phyloP scores from a whole-genome alignment of 805 yeast genomes.

The Ogataea angusta region DNA sequence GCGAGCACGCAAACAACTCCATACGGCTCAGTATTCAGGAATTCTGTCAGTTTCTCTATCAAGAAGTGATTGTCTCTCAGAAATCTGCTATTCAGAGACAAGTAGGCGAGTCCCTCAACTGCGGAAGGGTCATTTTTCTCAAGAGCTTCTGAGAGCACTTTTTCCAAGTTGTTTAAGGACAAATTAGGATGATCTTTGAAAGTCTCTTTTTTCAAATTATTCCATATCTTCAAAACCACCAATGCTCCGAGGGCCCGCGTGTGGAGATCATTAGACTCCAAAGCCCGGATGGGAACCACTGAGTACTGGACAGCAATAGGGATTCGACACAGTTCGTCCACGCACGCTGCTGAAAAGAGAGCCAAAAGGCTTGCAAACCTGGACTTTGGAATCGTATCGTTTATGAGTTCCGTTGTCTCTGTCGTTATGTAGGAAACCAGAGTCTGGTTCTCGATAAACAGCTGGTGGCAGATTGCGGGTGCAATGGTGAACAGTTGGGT shows the following conservation, averaged over 20 bases:
- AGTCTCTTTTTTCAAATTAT: conserved; percentile 37
- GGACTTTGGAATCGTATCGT: conserved; percentile 1
- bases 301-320: conserved; percentile 44
- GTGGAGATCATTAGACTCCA: conserved; percentile 21
- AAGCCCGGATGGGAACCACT: conserved; percentile 37
- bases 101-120: conserved; percentile 35
- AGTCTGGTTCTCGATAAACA: conserved; percentile 19
- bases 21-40: conserved; percentile 22
- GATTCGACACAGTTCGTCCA: conserved; percentile 48
- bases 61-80: conserved; percentile 37
- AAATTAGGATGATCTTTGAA: conserved; percentile 30
- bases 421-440: conserved; percentile 22
- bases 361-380: conserved; percentile 25
- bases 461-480: conserved; percentile 11
- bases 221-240: conserved; percentile 57
- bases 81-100: conserved; percentile 36
- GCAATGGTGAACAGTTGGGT: conserved; percentile 24
- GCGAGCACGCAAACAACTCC: conserved; percentile 42
- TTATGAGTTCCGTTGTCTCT: conserved; percentile 20
- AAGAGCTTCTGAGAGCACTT: conserved; percentile 31
- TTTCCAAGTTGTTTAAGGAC: conserved; percentile 33
- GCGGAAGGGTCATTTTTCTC: conserved; percentile 3
- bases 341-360: conserved; percentile 45
- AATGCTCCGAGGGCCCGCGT: conserved; percentile 36
- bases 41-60: conserved; percentile 23